Percentiles rank a stretch among this genome's conserved stretches.
These are phyloP conservation scores for Plicaturopsis crispa DNA, from an alignment of 768 basidiomycete species.

Conservation along the genomic window DNA sequence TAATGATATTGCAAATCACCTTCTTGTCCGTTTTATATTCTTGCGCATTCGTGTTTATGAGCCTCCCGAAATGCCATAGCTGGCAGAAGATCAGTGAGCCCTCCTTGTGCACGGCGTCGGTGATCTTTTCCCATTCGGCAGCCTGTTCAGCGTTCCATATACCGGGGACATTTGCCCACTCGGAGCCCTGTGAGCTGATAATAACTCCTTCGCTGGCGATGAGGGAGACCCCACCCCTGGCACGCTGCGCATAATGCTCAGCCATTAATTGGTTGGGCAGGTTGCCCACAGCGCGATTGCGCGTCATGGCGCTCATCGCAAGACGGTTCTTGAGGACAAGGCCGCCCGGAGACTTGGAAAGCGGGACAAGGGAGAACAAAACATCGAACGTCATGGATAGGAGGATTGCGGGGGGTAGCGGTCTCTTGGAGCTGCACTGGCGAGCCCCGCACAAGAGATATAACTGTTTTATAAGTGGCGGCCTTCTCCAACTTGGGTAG, in stretches of 20 bases:
- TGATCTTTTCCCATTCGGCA: slow-evolving; percentile 29
- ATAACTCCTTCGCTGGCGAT: slow-evolving; percentile 26
- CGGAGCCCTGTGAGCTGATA: slow-evolving; percentile 24
- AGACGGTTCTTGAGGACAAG: too few relatives aligned
- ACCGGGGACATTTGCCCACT: slow-evolving; percentile 30
- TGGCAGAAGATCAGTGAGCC: slow-evolving; percentile 30
- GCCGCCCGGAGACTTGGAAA: too few relatives aligned
- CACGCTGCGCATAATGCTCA: slow-evolving; percentile 29
- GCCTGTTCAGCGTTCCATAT: slow-evolving; percentile 30
- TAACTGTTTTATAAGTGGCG: too few relatives aligned
- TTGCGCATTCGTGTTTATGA: neutral
- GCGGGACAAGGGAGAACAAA: too few relatives aligned
- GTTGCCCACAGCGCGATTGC: slow-evolving; percentile 17
- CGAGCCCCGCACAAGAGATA: too few relatives aligned
- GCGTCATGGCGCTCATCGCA: too few relatives aligned
- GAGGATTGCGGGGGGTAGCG: too few relatives aligned
- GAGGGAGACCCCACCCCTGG: slow-evolving; percentile 22
- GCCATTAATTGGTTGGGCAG: slow-evolving; percentile 20
- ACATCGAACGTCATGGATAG: too few relatives aligned
- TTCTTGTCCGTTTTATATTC: too few relatives aligned
- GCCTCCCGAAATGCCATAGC: slow-evolving; percentile 12
- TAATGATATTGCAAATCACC: slow-evolving; percentile 17
- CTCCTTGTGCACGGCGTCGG: slow-evolving; percentile 29
- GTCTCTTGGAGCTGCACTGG: too few relatives aligned
- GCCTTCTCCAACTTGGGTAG: too few relatives aligned